Base-by-base conservation (phyloP, 306 rosid species). In the Arachis hypogaea region DNA sequence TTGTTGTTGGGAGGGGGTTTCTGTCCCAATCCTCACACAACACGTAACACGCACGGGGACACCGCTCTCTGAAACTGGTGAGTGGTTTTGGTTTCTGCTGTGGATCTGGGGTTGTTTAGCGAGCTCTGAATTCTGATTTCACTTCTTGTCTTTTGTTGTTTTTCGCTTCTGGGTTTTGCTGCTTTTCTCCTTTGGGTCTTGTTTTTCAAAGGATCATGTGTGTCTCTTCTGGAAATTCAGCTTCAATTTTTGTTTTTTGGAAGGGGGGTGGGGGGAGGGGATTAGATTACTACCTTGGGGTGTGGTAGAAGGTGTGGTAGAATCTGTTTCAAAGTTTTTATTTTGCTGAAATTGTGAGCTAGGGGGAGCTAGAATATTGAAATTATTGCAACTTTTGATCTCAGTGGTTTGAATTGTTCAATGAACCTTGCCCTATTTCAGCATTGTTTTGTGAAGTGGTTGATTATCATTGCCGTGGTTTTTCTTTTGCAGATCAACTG, bases 31-130 rank as follows among this genome's bases (percentile, higher is more conserved):
- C 38, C 38, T 33, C 38, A 33, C 38, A 33, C 38, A 33, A 33
- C 38, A 33, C 38, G 38, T 22, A 22, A 22, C 38, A 33, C 38
- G 38, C 38, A 33, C 76, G 84, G 89, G 86, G 52, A 77, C 84
- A 38, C 64, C 76, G 58, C 78, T 38, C 71, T 68, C 52, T 63
- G 14, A 42, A 9, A 43, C 57, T 56, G 36, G 67, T 59, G 59
- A 60, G 59, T 33, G 0, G 11, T 46, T 29, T 38, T 43, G 41
- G 58, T 14, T 22, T 45, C 61, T 14, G 9, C 66, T 63, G 72
- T 74, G 84, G 92, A 86, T 88, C 92, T 82, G 90, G 81, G 85
- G 5, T 59, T 69, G 30, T 69, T 72, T 64, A 12, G 9, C 78
- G 75, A 50, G 12, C 5, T 16, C 71, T 72, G 41, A 67, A 68